Evolutionary conservation across 1,284 basidiomycete species (phyloP), one percentile per base, ranked within the genome.

Genomic region (Heterobasidion annosum): DNA sequence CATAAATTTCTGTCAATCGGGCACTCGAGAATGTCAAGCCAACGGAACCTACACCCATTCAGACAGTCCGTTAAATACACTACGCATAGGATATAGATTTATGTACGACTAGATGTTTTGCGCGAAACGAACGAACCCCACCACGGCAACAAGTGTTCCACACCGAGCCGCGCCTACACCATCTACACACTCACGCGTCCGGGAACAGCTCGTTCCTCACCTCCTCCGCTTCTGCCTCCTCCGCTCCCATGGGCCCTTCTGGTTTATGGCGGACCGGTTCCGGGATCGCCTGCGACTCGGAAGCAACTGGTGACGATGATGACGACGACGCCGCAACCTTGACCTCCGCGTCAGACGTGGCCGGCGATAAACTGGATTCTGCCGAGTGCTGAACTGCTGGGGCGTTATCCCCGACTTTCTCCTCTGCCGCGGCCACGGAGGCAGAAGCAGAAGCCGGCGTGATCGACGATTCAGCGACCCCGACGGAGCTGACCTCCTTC

Each of bases 151-250:
- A 25, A 25, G 25, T 25, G 4, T 25, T 25, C 25, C 25, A 25
- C 25, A 25, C 5, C 4, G 25, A 25, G 25, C 25, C 25, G 25
- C 25, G 25, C 25, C 25, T 25, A 25, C 37, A 40, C 37, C 37
- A 12, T 10, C 10, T 40, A 12, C 37, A 40, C 4, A n/a, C 37
- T 40, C n/a, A 12, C n/a, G 54, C 63, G 34, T 62, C 59, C 10
- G 80, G 79, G 61, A 73, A 83, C 64, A 83, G 61, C 62, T 82
- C 81, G 25, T 77, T 67, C 1, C 80, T 78, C 16, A 73, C 77
- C 62, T 77, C 75, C 46, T 76, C 71, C 4, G 77, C 81, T 51
- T 78, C 69, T 18, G 68, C 70, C 54, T 81, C 76, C 47, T 68
- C 77, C 49, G 77, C 78, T 19, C 66, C 73, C 48, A 75, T 42